A percentile compares a stretch with the other conserved stretches of the same genome.
These are phyloP conservation scores for Stygiomarasmius scandens DNA, from an alignment of 1,284 basidiomycete species.

Conservation along the genomic window DNA sequence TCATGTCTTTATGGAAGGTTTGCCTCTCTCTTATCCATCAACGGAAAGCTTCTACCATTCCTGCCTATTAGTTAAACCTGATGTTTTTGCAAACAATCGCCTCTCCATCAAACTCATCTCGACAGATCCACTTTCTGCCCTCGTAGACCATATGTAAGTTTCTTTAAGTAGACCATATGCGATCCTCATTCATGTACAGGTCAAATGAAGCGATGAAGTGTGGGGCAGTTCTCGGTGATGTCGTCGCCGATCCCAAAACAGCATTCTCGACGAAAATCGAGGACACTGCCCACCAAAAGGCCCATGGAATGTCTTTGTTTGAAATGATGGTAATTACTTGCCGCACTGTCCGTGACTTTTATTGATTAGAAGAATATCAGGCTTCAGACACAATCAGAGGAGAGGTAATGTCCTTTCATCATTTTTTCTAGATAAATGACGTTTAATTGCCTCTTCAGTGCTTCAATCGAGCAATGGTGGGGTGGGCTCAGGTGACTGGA, in stretches of 20 bases:
- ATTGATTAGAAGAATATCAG: not conserved
- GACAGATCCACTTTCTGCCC: conserved; percentile 27
- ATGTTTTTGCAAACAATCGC: too few relatives aligned
- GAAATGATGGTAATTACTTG: conserved; percentile 23
- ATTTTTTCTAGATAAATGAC: not conserved
- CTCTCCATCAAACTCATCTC: too few relatives aligned
- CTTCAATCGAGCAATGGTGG: conserved; percentile 32
- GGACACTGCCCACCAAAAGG: conserved; percentile 26
- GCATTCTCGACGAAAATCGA: conserved; percentile 20
- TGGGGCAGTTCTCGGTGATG: conserved; percentile 25
- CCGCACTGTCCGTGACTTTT: not conserved
- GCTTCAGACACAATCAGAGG: conserved; percentile 7
- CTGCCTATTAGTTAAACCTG: too few relatives aligned
- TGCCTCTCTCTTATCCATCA: too few relatives aligned
- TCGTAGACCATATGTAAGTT: conserved; percentile 26
- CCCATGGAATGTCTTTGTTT: conserved; percentile 23
- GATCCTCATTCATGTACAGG: conserved; percentile 15
- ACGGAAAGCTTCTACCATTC: too few relatives aligned
- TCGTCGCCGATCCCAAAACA: conserved; percentile 26
- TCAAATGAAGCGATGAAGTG: conserved; percentile 31
- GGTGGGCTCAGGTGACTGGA: conserved; percentile 29
- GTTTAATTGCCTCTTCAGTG: conserved; percentile 18
- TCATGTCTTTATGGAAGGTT: too few relatives aligned
- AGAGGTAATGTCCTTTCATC: not conserved
- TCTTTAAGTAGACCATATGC: not conserved